These are phyloP conservation scores for Penicillium odoratum DNA, from an alignment of 495 filamentous ascomycete species.

Conservation along the genomic window DNA sequence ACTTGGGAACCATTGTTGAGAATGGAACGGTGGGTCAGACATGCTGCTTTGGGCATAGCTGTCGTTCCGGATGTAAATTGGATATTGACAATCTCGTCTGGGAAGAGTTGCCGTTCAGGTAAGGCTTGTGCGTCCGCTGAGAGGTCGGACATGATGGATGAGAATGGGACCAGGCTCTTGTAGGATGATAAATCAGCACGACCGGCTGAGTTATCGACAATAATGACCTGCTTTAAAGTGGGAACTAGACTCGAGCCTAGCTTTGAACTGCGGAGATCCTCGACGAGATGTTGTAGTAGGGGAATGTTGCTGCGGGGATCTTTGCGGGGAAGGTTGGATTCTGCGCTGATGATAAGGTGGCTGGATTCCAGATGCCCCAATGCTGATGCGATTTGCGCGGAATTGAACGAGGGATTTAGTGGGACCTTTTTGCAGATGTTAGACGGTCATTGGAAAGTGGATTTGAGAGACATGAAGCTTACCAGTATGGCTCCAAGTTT, in stretches of 20 bases:
- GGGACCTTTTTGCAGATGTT: constrained; percentile 60
- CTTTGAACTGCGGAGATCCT: constrained; percentile 53
- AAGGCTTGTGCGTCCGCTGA: constrained; percentile 46
- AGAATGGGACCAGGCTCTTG: constrained; percentile 54
- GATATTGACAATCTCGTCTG: constrained; percentile 83
- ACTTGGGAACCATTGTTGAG: constrained; percentile 88
- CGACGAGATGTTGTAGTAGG: constrained; percentile 64
- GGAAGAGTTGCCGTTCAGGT: constrained; percentile 50
- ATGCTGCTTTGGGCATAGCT: constrained; percentile 85
- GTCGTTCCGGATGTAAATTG: constrained; percentile 98
- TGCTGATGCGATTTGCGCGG: constrained; percentile 72
- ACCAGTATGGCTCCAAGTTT: constrained; percentile 90
- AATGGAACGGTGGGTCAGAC: constrained; percentile 79
- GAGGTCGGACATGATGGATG: constrained; percentile 45
- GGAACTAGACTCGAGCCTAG: constrained; percentile 67
- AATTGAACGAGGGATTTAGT: constrained; percentile 89
- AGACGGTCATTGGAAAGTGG: background rate
- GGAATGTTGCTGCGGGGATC: constrained; percentile 72
- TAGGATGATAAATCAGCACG: constrained; percentile 51
- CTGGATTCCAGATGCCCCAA: constrained; percentile 72
- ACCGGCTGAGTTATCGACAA: constrained; percentile 77
- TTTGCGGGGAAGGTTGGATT: constrained; percentile 84
- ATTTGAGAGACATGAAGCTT: constrained; percentile 18
- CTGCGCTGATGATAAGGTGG: constrained; percentile 78
- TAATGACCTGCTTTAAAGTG: constrained; percentile 65